Percentiles rank a stretch among this genome's conserved stretches.
Conservation (phyloP, 495 filamentous ascomycete genomes). For the Clavariopsis aquatica region DNA sequence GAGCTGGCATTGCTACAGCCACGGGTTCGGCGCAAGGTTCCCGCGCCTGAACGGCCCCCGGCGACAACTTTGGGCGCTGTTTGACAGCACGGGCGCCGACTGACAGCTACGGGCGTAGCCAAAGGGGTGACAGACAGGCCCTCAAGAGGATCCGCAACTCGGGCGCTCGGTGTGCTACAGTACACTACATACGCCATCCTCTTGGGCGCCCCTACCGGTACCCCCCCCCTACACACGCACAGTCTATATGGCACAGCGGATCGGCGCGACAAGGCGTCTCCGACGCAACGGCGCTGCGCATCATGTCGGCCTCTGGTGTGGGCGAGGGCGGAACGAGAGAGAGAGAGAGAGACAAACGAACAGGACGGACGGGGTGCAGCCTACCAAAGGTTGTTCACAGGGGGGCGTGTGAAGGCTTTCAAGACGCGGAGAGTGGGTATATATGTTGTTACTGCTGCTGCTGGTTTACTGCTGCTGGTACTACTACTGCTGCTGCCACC, state of each 20-base stretch:
- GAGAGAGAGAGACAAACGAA: neutral
- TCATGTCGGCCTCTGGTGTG: neutral
- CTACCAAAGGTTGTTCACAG: no score
- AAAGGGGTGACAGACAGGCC: neutral
- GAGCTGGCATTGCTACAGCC: neutral
- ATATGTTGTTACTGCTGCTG: no score
- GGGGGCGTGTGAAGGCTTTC: no score
- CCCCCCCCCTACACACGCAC: no score
- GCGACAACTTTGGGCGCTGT: neutral
- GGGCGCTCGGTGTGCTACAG: neutral
- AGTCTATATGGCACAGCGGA: constrained; percentile 39
- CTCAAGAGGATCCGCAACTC: neutral
- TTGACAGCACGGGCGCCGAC: neutral
- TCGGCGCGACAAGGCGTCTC: constrained; percentile 21
- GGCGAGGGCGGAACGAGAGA: neutral
- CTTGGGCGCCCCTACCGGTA: constrained; percentile 21
- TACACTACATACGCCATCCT: constrained; percentile 20
- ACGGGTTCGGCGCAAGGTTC: constrained; percentile 22
- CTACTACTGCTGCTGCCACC: no score
- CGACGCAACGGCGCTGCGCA: constrained; percentile 34
- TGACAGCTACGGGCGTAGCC: neutral
- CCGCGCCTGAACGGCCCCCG: neutral
- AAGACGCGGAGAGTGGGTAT: no score
- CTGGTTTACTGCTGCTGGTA: no score
- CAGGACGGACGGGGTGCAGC: constrained; percentile 11